Conservation (phyloP, 192 early-diverging fungal species). For the Funneliformis mosseae region DNA sequence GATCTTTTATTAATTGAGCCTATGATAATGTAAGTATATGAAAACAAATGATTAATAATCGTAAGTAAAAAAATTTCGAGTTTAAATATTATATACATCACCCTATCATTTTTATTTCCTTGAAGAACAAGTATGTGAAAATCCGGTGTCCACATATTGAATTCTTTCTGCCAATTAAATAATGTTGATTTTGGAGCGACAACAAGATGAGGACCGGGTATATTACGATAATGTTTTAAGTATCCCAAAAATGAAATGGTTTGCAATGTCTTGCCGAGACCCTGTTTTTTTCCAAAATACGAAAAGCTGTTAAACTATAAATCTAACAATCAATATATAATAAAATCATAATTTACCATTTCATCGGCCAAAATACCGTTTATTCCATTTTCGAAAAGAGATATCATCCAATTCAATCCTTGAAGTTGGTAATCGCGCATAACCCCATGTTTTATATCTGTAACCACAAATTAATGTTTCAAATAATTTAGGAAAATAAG, state of each 20-base stretch:
- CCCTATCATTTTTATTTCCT: slow-evolving; percentile 83
- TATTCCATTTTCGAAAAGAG: slow-evolving; percentile 94
- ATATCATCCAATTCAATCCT: slow-evolving; percentile 98
- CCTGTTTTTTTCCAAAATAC: slow-evolving; percentile 46
- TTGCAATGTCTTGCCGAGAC: slow-evolving; percentile 95
- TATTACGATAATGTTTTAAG: slow-evolving; percentile 78
- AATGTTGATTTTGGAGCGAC: slow-evolving; percentile 97
- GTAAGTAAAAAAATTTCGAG: background rate
- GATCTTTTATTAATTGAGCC: slow-evolving; percentile 56
- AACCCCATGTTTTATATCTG: slow-evolving; percentile 87
- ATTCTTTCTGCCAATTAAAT: slow-evolving; percentile 95
- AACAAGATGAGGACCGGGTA: slow-evolving; percentile 88
- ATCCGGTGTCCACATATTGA: slow-evolving; percentile 89
- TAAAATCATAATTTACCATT: slow-evolving; percentile 66
- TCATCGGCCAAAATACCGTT: slow-evolving; percentile 99
- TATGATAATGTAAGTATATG: slow-evolving; percentile 26
- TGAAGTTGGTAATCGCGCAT: slow-evolving; percentile 97
- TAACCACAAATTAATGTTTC: background rate
- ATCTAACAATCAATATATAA: slow-evolving; percentile 6
- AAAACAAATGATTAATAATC: slow-evolving; percentile 17
- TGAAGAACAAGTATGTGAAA: slow-evolving; percentile 88
- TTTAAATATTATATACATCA: slow-evolving; percentile 33
- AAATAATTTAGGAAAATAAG: background rate
- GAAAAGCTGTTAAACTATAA: background rate
- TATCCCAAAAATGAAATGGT: slow-evolving; percentile 97